Evolutionary conservation across 148 eudicot genomes (phyloP), one percentile per base, ranked within the genome.

Genomic region (Fagopyrum homotropicum): DNA sequence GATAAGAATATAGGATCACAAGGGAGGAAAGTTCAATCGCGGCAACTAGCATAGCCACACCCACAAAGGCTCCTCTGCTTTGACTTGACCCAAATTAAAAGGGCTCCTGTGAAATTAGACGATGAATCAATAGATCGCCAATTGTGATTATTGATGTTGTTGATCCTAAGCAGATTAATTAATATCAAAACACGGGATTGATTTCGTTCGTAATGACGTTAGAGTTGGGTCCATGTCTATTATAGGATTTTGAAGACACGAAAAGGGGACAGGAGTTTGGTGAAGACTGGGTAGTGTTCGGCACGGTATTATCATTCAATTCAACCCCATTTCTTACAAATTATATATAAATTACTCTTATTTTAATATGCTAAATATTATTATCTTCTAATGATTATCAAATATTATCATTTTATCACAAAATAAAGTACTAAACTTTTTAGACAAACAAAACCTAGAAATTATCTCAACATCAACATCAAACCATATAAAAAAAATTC

Each of bases 211-310:
- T 63, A 12, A 30, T 63, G 69, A 12, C 11, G 15, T 66, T 66
- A 66, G 71, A 66, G 71, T 66, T 66, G 71, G 71, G 47, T 66
- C 71, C 71, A 66, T 66, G 71, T 35, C 19, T 22, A 59, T 59
- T 17, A 16, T 19, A 10, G 30, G 68, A 61, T 35, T 35, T 64
- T 64, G 5, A 12, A 40, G 70, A 40, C 17, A 35, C 15, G 70
- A 40, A 40, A 64, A 64, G 69, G 69, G 70, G 70, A 64, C 70
- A 64, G 14, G 71, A 46, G 71, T 43, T 66, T 66, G 71, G 71
- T 40, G 47, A 43, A 66, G 71, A 66, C 47, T 5, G 14, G 71
- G 47, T 45, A 40, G 71, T 66, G 71, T 66, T 40, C 15, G 71
- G 69, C 69, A 63, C 45, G 69, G 69, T 30, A 4, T 63, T n/a